Percentiles rank a stretch among this genome's conserved stretches.
Conservation (phyloP, 2,329 filamentous ascomycete genomes). For the Nigrospora oryzae region DNA sequence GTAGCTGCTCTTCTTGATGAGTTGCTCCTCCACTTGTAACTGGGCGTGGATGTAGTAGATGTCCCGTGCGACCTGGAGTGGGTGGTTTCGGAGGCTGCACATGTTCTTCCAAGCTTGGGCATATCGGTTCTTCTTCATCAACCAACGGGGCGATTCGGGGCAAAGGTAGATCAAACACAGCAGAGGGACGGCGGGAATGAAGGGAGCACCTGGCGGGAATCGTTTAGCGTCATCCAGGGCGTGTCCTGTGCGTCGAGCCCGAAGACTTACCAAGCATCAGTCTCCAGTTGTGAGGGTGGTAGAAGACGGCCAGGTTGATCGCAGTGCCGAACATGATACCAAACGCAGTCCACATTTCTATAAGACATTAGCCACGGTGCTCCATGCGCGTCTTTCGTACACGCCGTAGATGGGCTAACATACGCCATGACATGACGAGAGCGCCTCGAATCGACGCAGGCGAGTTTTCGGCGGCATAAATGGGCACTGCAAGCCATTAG, state of each 20-base stretch:
- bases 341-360: conserved; percentile 53
- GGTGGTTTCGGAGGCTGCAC: conserved; percentile 40
- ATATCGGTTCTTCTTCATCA: conserved; percentile 58
- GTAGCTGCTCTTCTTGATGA: conserved; percentile 45
- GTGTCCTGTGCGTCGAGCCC: not conserved
- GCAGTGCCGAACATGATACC: conserved; percentile 54
- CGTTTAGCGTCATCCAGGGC: not conserved
- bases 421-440: conserved; percentile 72
- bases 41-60: conserved; percentile 58
- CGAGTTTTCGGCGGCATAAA: conserved; percentile 68
- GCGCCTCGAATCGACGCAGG: conserved; percentile 64
- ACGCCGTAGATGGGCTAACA: conserved; percentile 6
- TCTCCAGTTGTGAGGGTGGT: conserved; percentile 24
- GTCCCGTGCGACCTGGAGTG: conserved; percentile 51
- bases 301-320: conserved; percentile 45
- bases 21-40: conserved; percentile 48
- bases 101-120: conserved; percentile 50
- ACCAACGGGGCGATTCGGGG: conserved; percentile 57
- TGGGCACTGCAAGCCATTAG: conserved; percentile 41
- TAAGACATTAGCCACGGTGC: conserved; percentile 9
- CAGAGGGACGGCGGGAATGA: conserved; percentile 51
- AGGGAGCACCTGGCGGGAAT: conserved; percentile 49
- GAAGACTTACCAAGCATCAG: conserved; percentile 21
- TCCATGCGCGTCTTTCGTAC: conserved; percentile 9
- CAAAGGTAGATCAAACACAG: conserved; percentile 55